Base-by-base conservation (phyloP, 2,329 filamentous ascomycete species). In the Sclerotinia subarctica region DNA sequence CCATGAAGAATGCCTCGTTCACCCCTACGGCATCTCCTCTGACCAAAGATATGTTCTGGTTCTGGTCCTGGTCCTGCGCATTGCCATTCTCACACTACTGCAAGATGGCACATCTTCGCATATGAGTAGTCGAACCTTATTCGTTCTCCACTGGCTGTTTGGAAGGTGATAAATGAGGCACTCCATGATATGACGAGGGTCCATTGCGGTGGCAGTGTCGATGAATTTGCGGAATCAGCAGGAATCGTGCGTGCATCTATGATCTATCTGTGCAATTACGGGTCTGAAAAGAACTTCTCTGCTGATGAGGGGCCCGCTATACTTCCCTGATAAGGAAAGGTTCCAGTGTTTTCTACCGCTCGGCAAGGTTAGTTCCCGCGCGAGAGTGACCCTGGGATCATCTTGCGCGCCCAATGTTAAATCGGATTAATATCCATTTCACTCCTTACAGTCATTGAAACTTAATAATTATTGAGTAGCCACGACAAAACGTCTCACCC, bases 401-500 rank as follows among this genome's bases (percentile, higher is more conserved):
- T 62, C 29, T 38, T 7, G 56, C 15, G 54, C 64, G 44, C 44
- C 64, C 64, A 66, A 66, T 32, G 15, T 66, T 15, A 47, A 66
- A 42, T 60, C 64, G 60, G 42, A 58, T 60, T 67, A 58, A 64
- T 56, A 35, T 56, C 29, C 21, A 24, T 44, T 42, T 7, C 63
- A 46, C 29, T 56, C 29, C 29, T 15, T 42, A 42, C 38, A 42
- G 38, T 1, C 13, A 42, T 42, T 15, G 11, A 35, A 15, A 42
- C 38, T 42, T 15, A 15, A 15, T 42, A 35, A 35, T 56, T 21
- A 54, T 66, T 67, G 68, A 69, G 69, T n/a, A 71, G 71, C 71
- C 72, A 72, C 73, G 38, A 67, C 62, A 58, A 38, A 38, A 35
- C 51, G 32, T 44, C 51, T 64, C 42, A 71, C 57, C 54, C 21